A percentile compares a stretch with the other conserved stretches of the same genome.
Conservation (phyloP, 768 basidiomycete species). For the Lyophyllum semitale region DNA sequence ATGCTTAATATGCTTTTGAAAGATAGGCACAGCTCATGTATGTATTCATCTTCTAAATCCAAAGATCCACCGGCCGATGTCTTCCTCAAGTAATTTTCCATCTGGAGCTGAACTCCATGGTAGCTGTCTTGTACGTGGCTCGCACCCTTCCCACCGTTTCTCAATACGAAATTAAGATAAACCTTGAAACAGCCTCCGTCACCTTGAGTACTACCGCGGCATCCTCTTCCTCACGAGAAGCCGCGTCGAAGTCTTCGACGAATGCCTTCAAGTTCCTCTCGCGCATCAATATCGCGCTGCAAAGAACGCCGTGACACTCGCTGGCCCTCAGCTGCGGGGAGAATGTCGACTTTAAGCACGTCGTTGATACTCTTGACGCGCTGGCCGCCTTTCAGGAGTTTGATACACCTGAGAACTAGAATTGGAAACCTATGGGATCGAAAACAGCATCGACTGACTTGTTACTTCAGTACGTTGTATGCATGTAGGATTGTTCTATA, state of each 20-base stretch:
- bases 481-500: too few relatives aligned
- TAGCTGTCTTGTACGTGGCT: conserved; percentile 55
- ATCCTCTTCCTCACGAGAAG: conserved; percentile 64
- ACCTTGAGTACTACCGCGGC: conserved; percentile 58
- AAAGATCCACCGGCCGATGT: conserved; percentile 50
- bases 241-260: conserved; percentile 61
- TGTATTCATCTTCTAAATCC: not conserved
- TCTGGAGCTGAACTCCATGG: conserved; percentile 67
- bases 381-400: too few relatives aligned
- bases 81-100: conserved; percentile 68
- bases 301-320: too few relatives aligned
- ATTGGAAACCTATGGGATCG: too few relatives aligned
- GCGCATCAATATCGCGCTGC: conserved; percentile 65
- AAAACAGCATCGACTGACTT: too few relatives aligned
- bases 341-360: too few relatives aligned
- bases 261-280: conserved; percentile 72
- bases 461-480: too few relatives aligned
- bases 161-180: not conserved
- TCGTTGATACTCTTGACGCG: too few relatives aligned
- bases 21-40: not conserved
- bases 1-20: not conserved
- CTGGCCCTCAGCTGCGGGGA: too few relatives aligned
- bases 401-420: too few relatives aligned
- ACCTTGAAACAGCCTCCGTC: conserved; percentile 42
- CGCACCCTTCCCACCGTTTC: not conserved